Evolutionary conservation across 192 early-diverging fungal species (phyloP).

Genomic region (Chytriomyces hyalinus): DNA sequence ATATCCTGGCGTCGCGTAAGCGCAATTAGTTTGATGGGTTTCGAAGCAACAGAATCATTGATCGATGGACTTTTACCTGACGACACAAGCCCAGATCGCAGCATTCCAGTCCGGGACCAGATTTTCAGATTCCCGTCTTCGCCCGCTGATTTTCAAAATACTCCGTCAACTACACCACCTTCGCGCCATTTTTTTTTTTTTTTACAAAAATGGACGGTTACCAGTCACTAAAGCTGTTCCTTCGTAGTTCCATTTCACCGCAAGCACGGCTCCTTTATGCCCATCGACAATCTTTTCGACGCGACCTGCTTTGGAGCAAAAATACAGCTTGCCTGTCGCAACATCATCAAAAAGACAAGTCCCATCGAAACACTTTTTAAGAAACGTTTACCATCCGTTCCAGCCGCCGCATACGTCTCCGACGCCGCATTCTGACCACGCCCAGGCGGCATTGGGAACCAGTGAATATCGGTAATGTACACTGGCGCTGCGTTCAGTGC

Average conservation of each 20-base stretch:
- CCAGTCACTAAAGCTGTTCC: conserved; percentile 60
- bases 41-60: neutral
- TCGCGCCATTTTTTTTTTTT: neutral
- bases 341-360: conserved; percentile 9
- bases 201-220: conserved; percentile 12
- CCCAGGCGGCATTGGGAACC: conserved; percentile 57
- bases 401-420: conserved; percentile 56
- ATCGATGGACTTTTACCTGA: conserved; percentile 21
- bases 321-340: conserved; percentile 57
- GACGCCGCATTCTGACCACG: conserved; percentile 43
- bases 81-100: conserved; percentile 54
- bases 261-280: conserved; percentile 59
- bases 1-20: conserved; percentile 36
- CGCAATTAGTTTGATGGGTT: conserved; percentile 12
- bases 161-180: neutral
- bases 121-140: conserved; percentile 65
- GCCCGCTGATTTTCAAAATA: conserved; percentile 41
- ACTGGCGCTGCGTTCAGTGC: conserved; percentile 10
- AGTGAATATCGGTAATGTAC: conserved; percentile 58
- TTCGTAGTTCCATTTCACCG: conserved; percentile 62
- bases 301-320: conserved; percentile 57
- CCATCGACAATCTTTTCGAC: conserved; percentile 64
- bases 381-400: conserved; percentile 57
- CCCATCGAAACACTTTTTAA: neutral
- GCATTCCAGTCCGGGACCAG: conserved; percentile 67